Conservation (phyloP, 371 early-diverging fungal genomes). For the Rhizopus arrhizus region DNA sequence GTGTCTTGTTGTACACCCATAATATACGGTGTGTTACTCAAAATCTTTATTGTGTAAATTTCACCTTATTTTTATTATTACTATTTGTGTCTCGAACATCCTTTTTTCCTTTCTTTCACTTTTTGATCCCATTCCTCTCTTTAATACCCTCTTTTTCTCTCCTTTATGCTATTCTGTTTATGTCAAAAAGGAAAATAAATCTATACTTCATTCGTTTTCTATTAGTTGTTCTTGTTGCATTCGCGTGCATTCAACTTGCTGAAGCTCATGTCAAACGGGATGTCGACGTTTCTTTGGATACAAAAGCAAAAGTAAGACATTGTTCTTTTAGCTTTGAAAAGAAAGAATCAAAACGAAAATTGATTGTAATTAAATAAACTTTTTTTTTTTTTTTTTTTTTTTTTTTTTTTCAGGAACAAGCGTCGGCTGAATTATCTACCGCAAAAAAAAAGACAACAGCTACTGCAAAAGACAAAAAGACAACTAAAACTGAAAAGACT, state of each 20-base stretch:
- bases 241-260: conserved; percentile 3
- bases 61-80: neutral
- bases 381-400: too few species aligned
- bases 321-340: neutral
- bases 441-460: conserved; percentile 1
- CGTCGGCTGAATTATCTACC: neutral
- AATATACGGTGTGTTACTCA: conserved; percentile 4
- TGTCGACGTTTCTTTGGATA: neutral
- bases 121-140: conserved; percentile 1
- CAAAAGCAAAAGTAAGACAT: conserved; percentile 1
- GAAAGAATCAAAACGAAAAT: too few species aligned
- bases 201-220: conserved; percentile 1
- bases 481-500: conserved; percentile 1
- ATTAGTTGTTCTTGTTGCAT: neutral
- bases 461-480: neutral
- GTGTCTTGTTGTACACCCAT: conserved; percentile 8
- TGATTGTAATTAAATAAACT: too few species aligned
- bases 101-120: conserved; percentile 9
- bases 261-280: neutral
- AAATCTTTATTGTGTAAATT: conserved; percentile 15
- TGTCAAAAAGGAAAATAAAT: conserved; percentile 8
- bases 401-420: too few species aligned
- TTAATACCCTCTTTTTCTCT: neutral
- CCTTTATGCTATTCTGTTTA: neutral
- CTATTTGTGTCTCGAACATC: neutral